Percentiles rank a stretch among this genome's conserved stretches.
Evolutionary conservation across 2,329 filamentous ascomycete genomes (phyloP).

Genomic region (Trichophyton verrucosum): DNA sequence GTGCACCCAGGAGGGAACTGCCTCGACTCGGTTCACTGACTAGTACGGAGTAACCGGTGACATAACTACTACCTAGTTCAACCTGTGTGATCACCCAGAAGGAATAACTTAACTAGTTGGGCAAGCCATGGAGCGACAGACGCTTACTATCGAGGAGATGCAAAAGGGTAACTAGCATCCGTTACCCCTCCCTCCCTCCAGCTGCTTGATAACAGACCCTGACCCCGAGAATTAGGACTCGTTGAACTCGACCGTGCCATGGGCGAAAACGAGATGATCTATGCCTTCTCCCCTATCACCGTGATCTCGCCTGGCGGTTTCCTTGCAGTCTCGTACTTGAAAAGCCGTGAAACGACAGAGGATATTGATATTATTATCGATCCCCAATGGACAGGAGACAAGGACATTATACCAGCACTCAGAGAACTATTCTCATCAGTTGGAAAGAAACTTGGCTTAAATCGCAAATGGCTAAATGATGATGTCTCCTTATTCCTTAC

Average conservation of each 20-base stretch:
- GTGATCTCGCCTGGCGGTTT: constrained; percentile 12
- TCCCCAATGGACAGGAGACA: constrained; percentile 21
- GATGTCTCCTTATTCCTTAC: constrained; percentile 23
- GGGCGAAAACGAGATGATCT: constrained; percentile 16
- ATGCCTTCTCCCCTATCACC: constrained; percentile 8
- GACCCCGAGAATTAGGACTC: neutral
- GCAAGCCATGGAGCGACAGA: neutral
- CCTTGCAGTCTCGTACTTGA: constrained; percentile 10
- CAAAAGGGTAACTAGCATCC: neutral
- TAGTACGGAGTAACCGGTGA: too few species aligned
- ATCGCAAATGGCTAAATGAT: constrained; percentile 21
- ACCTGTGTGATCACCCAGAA: too few species aligned
- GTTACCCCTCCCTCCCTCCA: too few species aligned
- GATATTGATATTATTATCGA: constrained; percentile 14
- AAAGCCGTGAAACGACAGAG: constrained; percentile 8
- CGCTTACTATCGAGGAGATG: neutral
- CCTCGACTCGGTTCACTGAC: too few species aligned
- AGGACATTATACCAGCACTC: constrained; percentile 22
- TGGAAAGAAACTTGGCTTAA: constrained; percentile 15
- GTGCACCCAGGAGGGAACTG: too few species aligned
- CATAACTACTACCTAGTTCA: too few species aligned
- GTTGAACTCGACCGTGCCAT: constrained; percentile 20
- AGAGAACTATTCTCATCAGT: constrained; percentile 17
- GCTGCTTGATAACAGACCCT: neutral
- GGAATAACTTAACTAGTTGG: too few species aligned